A percentile compares a stretch with the other conserved stretches of the same genome.
phyloP scores from a whole-genome alignment of 2,329 filamentous ascomycete species.

The Cadophora sp. region DNA sequence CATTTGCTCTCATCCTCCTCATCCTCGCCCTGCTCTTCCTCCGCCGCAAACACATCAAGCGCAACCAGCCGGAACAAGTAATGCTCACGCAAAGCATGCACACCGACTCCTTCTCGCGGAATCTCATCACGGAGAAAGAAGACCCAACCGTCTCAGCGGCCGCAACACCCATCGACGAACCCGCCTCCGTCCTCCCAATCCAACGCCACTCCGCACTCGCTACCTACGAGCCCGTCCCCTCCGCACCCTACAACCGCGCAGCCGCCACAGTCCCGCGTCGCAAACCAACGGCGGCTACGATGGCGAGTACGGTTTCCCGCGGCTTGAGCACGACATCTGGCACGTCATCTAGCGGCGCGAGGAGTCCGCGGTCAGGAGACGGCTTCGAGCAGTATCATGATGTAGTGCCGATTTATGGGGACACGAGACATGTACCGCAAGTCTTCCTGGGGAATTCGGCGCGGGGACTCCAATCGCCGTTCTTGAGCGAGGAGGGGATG shows the following conservation, averaged over 20 bases:
- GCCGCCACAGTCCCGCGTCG: slow-evolving; percentile 31
- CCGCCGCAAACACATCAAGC: slow-evolving; percentile 31
- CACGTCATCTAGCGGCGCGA: slow-evolving; percentile 15
- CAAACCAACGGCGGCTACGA: slow-evolving; percentile 30
- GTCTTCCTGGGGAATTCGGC: slow-evolving; percentile 24
- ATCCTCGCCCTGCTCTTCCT: slow-evolving; percentile 34
- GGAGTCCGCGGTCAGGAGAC: slow-evolving; percentile 1
- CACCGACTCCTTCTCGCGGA: slow-evolving; percentile 33
- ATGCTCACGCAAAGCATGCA: slow-evolving; percentile 34
- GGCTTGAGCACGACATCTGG: slow-evolving; percentile 25
- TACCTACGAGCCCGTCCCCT: slow-evolving; percentile 29
- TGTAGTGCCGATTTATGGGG: slow-evolving; percentile 30
- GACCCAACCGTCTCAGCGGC: slow-evolving; percentile 13
- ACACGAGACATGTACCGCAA: slow-evolving; percentile 33
- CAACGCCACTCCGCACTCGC: slow-evolving; percentile 30
- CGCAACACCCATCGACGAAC: slow-evolving; percentile 6
- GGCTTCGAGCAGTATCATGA: slow-evolving; percentile 36
- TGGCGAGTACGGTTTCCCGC: slow-evolving; percentile 28
- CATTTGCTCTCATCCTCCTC: slow-evolving; percentile 31
- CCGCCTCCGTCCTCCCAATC: slow-evolving; percentile 20
- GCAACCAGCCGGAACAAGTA: slow-evolving; percentile 29
- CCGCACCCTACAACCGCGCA: slow-evolving; percentile 28
- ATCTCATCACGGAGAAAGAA: slow-evolving; percentile 36
- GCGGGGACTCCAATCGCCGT: slow-evolving; percentile 21
- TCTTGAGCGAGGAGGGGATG: slow-evolving; percentile 38